Evolutionary conservation across 225 moss, liverwort and hornwort genomes (phyloP), one percentile per base, ranked within the genome.

Genomic region (Antitrichia curtipendula): DNA sequence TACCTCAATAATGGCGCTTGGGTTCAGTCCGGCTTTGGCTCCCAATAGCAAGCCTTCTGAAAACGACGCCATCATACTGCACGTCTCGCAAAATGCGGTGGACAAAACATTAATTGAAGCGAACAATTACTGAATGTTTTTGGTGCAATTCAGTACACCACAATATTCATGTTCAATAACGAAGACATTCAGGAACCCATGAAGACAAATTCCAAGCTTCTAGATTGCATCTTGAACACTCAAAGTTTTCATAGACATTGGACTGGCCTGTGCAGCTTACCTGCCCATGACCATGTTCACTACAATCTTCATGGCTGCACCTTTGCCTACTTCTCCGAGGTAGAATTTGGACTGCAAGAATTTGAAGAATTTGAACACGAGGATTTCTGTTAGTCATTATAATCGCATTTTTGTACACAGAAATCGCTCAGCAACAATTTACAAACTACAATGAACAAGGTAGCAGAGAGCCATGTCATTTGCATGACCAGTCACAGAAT

Each of bases 61-160:
- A 93, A 98, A 98, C 61, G 98, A 95, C 43, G 96, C 97, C 98
- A 98, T 98, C 98, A 98, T 96, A 92, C 96, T 97, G 94, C 94
- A 89, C 59, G 59, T 23, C 86, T 76, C 80, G 86, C 29, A 63
- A 90, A 84, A 64, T 61, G 38, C 29, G 70, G 29, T 83, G 58
- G 58, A 43, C 9, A 92, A 87, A 47, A 61, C 57, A 64, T 90
- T 34, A 78, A 86, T 75, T 49, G 59, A 82, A 83, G 54, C 23
- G 53, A 56, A 17, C 16, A 81, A 76, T 43, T 56, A 87, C 63
- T 75, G 21, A 80, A 70, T 40, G 31, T 49, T 50, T 49, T 70
- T 49, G 24, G 81, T 22, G 80, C 57, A 53, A 28, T 57, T 69
- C 62, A 87, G 24, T 61, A 75, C 43, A 61, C 81, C 70, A 69